Percentiles rank a stretch among this genome's conserved stretches.
Conservation (phyloP, 2,329 filamentous ascomycete genomes). For the Penicillium sp. region DNA sequence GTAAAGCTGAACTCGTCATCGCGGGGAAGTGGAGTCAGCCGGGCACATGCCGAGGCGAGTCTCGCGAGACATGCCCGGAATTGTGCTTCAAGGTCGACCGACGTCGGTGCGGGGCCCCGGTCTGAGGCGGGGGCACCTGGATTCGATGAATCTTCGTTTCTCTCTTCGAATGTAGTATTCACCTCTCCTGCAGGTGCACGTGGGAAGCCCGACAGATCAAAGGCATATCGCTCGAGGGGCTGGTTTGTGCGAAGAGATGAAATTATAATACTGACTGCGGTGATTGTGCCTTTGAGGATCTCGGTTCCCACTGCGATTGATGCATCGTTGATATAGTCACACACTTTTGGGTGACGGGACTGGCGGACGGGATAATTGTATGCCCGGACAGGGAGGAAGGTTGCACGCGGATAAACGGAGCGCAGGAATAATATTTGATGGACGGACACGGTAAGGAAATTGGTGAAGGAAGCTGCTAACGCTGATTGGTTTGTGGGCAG, state of each 20-base stretch:
- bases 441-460: conserved; percentile 76
- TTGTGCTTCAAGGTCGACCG: conserved; percentile 47
- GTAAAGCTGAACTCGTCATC: conserved; percentile 50
- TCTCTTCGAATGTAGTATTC: conserved; percentile 50
- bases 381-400: conserved; percentile 74
- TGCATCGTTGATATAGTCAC: conserved; percentile 79
- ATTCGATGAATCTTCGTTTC: conserved; percentile 35
- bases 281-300: conserved; percentile 59
- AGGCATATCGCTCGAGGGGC: conserved; percentile 58
- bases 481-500: conserved; percentile 51
- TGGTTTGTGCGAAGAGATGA: conserved; percentile 49
- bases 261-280: conserved; percentile 55
- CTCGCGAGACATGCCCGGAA: conserved; percentile 48
- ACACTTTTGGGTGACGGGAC: conserved; percentile 79
- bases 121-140: conserved; percentile 28
- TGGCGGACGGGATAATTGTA: conserved; percentile 83
- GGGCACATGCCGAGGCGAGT: conserved; percentile 44
- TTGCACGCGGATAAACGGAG: conserved; percentile 68
- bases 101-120: conserved; percentile 30
- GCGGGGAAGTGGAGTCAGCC: conserved; percentile 43
- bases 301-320: conserved; percentile 67
- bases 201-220: conserved; percentile 58
- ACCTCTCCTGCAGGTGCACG: conserved; percentile 47
- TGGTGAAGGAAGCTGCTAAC: conserved; percentile 67
- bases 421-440: conserved; percentile 86